A percentile compares a stretch with the other conserved stretches of the same genome.
Conservation (phyloP, 257 asterid species). For the Osmanthus fragrans region DNA sequence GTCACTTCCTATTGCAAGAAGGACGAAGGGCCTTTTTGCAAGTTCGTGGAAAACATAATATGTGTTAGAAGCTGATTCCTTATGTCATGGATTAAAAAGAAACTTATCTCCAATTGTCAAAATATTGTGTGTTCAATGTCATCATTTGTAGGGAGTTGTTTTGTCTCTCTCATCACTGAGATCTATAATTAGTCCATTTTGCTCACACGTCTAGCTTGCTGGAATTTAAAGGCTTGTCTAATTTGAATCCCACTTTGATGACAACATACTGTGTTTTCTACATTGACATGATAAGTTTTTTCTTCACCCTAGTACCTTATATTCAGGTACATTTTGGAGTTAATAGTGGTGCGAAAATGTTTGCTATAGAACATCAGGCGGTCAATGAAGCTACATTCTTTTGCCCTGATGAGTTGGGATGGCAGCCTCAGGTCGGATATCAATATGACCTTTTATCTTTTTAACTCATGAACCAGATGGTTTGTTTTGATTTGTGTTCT, state of each 20-base stretch:
- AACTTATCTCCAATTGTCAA: background rate
- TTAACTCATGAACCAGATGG: background rate
- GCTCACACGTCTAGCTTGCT: background rate
- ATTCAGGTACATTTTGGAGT: slow-evolving; percentile 93
- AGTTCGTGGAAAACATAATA: background rate
- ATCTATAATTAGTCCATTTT: background rate
- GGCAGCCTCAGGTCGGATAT: slow-evolving; percentile 89
- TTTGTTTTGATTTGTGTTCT: background rate
- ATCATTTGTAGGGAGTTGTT: background rate
- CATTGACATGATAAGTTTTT: slow-evolving; percentile 10
- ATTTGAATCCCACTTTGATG: background rate
- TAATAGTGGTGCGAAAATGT: slow-evolving; percentile 90
- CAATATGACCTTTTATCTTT: background rate
- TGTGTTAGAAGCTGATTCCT: background rate
- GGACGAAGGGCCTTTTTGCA: background rate
- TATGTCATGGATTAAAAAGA: background rate
- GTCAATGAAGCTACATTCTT: slow-evolving; percentile 97
- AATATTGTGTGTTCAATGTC: background rate
- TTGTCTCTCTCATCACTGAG: background rate
- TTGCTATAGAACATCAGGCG: slow-evolving; percentile 91
- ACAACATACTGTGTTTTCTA: background rate
- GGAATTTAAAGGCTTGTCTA: background rate
- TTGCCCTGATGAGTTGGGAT: slow-evolving; percentile 98
- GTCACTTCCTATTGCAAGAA: background rate
- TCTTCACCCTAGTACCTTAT: background rate